Evolutionary conservation across 2,329 filamentous ascomycete genomes (phyloP), one percentile per base, ranked within the genome.

Genomic region (Cadophora sp.): DNA sequence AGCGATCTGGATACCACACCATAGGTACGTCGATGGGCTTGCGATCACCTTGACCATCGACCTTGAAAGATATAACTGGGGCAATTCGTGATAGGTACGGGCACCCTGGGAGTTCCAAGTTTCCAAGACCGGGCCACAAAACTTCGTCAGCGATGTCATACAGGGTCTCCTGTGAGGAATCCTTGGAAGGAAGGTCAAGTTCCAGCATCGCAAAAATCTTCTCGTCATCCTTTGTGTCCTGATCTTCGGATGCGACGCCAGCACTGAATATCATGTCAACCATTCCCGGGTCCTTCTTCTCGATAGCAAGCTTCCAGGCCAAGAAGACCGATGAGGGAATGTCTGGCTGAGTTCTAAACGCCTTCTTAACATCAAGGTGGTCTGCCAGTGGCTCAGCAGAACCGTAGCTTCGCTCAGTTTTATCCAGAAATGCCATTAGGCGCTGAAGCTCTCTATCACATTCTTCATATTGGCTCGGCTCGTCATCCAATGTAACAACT

Each of bases 341-440:
- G 75, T 78, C 68, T 74, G n/a, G 7, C 5, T 51, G 27, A 16
- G 14, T 27, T 12, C 61, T 56, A 16, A 22, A 22, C 26, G 31
- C 48, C 60, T 67, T 73, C 48, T 72, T 69, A n/a, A 78, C 72
- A 27, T 72, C 72, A 5, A 60, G 67, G 34, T 75, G 66, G 9
- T 71, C 69, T 19, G 81, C 77, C 6, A 89, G 76, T 5, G 80
- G 78, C 65, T 87, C 85, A 26, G 83, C 83, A 0, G 84, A 86
- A 16, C 86, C 88, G 71, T 89, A 89, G 53, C 83, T 85, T 53
- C 89, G 83, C 29, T 89, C 85, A 0, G 87, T 88, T 11, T 78
- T 80, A 66, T 90, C 88, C 3, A 91, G 81, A 69, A 91, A 90
- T 11, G 87, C 88, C 80, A 91, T 84, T 5, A 91, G 76, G 16